Percentiles rank a stretch among this genome's conserved stretches.
phyloP scores from a whole-genome alignment of 2,329 filamentous ascomycete species.

The Chaetomium globosum region DNA sequence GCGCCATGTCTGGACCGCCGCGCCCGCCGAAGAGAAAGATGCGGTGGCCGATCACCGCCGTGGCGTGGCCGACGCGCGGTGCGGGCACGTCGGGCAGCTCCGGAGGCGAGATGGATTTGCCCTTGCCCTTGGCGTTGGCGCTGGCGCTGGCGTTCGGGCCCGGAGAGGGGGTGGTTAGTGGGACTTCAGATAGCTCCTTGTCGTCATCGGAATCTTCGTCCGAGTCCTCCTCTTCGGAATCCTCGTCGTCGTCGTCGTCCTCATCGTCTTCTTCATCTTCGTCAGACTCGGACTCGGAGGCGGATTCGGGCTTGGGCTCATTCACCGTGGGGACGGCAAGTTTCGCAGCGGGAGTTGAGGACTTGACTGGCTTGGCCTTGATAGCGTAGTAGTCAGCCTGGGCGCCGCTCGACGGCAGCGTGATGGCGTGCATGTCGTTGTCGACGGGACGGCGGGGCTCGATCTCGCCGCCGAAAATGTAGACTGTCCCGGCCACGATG shows the following conservation, averaged over 20 bases:
- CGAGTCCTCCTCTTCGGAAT: not conserved
- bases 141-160: not conserved
- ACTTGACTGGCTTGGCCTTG: slow-evolving; percentile 45
- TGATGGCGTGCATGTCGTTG: slow-evolving; percentile 70
- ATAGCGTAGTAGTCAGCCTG: slow-evolving; percentile 63
- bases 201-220: slow-evolving; percentile 11
- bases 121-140: slow-evolving; percentile 41
- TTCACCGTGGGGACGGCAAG: not conserved
- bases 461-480: slow-evolving; percentile 74
- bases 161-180: slow-evolving; percentile 26
- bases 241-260: slow-evolving; percentile 18
- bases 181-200: slow-evolving; percentile 35
- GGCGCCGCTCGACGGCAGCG: slow-evolving; percentile 60
- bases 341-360: slow-evolving; percentile 4
- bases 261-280: slow-evolving; percentile 4
- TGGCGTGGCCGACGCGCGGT: slow-evolving; percentile 73
- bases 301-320: not conserved
- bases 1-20: slow-evolving; percentile 67
- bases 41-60: slow-evolving; percentile 66
- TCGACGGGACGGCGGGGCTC: slow-evolving; percentile 65
- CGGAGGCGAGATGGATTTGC: slow-evolving; percentile 43
- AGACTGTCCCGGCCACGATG: slow-evolving; percentile 57
- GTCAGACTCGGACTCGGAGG: not conserved
- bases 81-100: slow-evolving; percentile 56
- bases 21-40: slow-evolving; percentile 84